Evolutionary conservation across 2,329 filamentous ascomycete species (phyloP).

Genomic region (Aciculosporium take): DNA sequence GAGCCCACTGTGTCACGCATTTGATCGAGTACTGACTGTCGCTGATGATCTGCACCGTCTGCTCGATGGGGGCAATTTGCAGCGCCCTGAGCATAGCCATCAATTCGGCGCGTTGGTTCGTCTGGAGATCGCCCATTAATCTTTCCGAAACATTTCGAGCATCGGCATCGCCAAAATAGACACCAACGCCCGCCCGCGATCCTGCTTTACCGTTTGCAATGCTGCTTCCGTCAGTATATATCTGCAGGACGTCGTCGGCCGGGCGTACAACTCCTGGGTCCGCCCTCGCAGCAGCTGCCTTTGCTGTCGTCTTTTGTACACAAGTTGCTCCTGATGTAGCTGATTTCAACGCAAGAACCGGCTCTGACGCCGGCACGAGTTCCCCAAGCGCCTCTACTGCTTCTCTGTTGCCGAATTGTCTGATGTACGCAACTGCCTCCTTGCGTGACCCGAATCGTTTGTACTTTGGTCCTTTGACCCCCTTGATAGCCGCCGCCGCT

Average conservation of each 20-base stretch:
- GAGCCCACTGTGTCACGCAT: conserved; percentile 74
- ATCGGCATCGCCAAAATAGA: conserved; percentile 46
- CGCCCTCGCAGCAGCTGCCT: not conserved
- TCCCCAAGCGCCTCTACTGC: conserved; percentile 27
- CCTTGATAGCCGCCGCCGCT: conserved; percentile 58
- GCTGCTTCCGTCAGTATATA: conserved; percentile 52
- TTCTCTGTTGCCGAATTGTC: conserved; percentile 28
- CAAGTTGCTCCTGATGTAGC: conserved; percentile 8
- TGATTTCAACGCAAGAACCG: conserved; percentile 7
- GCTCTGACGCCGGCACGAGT: conserved; percentile 9
- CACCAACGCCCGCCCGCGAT: conserved; percentile 46
- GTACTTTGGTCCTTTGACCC: conserved; percentile 54
- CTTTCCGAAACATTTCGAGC: conserved; percentile 58
- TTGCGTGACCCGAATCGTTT: conserved; percentile 52
- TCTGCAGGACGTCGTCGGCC: conserved; percentile 15
- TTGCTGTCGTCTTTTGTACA: conserved; percentile 14
- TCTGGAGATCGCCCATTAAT: conserved; percentile 60
- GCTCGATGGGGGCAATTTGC: conserved; percentile 53
- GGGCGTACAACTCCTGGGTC: conserved; percentile 1
- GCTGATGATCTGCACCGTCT: conserved; percentile 64
- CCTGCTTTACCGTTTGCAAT: conserved; percentile 41
- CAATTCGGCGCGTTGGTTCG: conserved; percentile 92
- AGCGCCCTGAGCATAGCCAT: conserved; percentile 76
- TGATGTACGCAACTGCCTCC: conserved; percentile 70
- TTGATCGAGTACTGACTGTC: conserved; percentile 87